Evolutionary conservation across 2,329 filamentous ascomycete species (phyloP).

Genomic region (Colletotrichum gloeosporioides): DNA sequence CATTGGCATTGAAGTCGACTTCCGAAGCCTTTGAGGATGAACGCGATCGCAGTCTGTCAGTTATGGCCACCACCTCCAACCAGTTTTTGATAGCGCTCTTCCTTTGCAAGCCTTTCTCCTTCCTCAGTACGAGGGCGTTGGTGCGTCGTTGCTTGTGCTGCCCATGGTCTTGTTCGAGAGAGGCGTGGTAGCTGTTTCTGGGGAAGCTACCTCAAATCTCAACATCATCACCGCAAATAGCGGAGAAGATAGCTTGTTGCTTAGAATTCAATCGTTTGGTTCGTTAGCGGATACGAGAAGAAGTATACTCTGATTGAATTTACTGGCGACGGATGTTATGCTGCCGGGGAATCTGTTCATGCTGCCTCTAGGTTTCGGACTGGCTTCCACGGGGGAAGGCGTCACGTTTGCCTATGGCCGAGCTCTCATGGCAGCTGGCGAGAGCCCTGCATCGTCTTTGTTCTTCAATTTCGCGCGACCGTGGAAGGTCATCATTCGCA

Average conservation of each 20-base stretch:
- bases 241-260: neutral
- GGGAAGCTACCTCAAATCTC: neutral
- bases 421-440: neutral
- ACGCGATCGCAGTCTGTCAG: neutral
- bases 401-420: neutral
- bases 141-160: neutral
- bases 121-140: neutral
- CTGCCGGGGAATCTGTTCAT: neutral
- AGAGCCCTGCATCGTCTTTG: neutral
- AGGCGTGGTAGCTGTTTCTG: neutral
- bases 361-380: neutral
- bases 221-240: neutral
- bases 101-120: neutral
- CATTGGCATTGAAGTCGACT: slow-evolving; percentile 20
- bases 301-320: neutral
- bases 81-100: neutral
- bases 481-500: neutral
- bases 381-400: neutral
- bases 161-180: neutral
- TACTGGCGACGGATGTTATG: neutral
- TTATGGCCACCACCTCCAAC: neutral
- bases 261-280: neutral
- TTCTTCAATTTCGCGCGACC: neutral
- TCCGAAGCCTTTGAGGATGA: neutral
- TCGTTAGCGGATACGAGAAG: neutral